Percentiles rank a stretch among this genome's conserved stretches.
Conservation (phyloP, 805 yeast species). For the Wickerhamiella parazyma region DNA sequence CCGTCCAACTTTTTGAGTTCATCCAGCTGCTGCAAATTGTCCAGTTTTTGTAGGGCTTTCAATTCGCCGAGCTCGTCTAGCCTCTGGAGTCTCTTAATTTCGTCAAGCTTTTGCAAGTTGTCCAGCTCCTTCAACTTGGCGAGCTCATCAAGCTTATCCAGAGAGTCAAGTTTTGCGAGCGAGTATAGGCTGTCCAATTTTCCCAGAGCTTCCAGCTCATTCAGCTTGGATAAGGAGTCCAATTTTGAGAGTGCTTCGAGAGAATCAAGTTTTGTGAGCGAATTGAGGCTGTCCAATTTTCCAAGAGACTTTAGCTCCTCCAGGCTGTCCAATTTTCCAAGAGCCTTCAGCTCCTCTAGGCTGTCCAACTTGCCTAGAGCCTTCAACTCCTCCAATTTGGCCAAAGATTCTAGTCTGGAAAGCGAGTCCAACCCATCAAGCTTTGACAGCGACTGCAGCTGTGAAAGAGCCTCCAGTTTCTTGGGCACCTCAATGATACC, state of each 20-base stretch:
- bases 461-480: constrained; percentile 8
- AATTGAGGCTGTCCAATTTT: neutral
- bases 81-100: constrained; percentile 1
- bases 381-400: constrained; percentile 17
- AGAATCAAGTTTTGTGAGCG: neutral
- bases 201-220: neutral
- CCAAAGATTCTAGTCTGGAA: neutral
- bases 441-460: constrained; percentile 4
- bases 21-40: constrained; percentile 5
- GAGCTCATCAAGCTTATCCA: constrained; percentile 4
- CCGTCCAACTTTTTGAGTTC: constrained; percentile 8
- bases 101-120: neutral
- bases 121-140: too few relatives aligned
- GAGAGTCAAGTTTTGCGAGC: constrained; percentile 4
- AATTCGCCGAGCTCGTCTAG: constrained; percentile 12
- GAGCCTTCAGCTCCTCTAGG: constrained; percentile 5
- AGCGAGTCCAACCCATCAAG: constrained; percentile 10
- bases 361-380: constrained; percentile 4
- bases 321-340: constrained; percentile 11
- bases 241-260: neutral
- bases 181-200: neutral
- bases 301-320: neutral
- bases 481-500: constrained; percentile 1
- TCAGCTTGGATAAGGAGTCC: neutral
- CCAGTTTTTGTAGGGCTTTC: constrained; percentile 3